Percentiles rank a stretch among this genome's conserved stretches.
Conservation (phyloP, 2,329 filamentous ascomycete species). For the Boeremia lycopersici region DNA sequence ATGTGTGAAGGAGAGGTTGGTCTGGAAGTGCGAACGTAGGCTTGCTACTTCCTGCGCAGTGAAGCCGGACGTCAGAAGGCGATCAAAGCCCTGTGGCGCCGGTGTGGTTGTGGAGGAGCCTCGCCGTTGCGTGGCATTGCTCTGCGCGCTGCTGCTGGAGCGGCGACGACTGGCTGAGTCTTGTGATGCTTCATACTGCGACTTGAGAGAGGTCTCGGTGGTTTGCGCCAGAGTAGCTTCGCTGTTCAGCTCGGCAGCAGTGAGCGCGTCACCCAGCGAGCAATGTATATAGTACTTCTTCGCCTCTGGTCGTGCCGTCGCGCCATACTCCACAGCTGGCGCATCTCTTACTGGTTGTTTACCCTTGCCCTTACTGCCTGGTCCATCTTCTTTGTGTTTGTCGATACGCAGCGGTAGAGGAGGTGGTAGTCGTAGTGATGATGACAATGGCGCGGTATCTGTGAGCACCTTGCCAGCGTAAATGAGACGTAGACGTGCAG, state of each 20-base stretch:
- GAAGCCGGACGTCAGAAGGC: slow-evolving; percentile 81
- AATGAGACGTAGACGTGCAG: slow-evolving; percentile 83
- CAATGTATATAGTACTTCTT: slow-evolving; percentile 87
- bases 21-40: slow-evolving; percentile 85
- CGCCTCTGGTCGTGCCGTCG: slow-evolving; percentile 29
- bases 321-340: slow-evolving; percentile 25
- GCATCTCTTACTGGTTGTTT: slow-evolving; percentile 66
- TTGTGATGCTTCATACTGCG: slow-evolving; percentile 30
- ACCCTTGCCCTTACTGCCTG: slow-evolving; percentile 63
- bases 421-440: slow-evolving; percentile 69
- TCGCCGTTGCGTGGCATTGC: slow-evolving; percentile 20
- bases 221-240: slow-evolving; percentile 61
- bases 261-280: slow-evolving; percentile 80
- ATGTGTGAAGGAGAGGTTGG: slow-evolving; percentile 79
- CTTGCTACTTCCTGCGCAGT: slow-evolving; percentile 81
- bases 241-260: slow-evolving; percentile 68
- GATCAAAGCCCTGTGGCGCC: slow-evolving; percentile 82
- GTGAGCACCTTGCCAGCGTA: slow-evolving; percentile 85
- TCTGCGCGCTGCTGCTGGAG: slow-evolving; percentile 20
- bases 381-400: slow-evolving; percentile 26
- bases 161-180: slow-evolving; percentile 19
- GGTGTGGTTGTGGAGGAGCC: slow-evolving; percentile 54
- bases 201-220: slow-evolving; percentile 48
- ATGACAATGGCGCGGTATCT: slow-evolving; percentile 71
- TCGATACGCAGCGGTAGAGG: slow-evolving; percentile 56